These are phyloP conservation scores for Venturia carpophila DNA, from an alignment of 2,329 filamentous ascomycete genomes.

Conservation along the genomic window DNA sequence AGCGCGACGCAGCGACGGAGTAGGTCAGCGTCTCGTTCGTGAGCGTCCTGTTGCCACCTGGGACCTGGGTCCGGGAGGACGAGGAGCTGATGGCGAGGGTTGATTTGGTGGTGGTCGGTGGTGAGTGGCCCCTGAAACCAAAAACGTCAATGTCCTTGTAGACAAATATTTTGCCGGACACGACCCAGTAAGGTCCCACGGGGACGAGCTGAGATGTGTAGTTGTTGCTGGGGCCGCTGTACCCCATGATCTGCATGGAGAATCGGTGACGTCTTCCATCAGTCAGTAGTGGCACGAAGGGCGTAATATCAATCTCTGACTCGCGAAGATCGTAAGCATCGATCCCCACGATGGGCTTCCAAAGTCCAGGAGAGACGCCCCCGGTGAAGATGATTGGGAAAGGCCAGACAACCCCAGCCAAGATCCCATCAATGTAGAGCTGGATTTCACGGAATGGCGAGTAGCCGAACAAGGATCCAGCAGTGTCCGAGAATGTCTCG, in stretches of 20 bases:
- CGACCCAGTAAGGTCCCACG: conserved; percentile 62
- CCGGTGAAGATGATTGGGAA: conserved; percentile 79
- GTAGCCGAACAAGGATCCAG: conserved; percentile 55
- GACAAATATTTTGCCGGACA: conserved; percentile 68
- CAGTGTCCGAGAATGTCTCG: conserved; percentile 49
- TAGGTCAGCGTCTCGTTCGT: background rate
- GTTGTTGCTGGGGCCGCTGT: conserved; percentile 48
- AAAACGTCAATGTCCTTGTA: background rate
- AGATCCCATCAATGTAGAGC: conserved; percentile 60
- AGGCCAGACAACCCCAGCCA: conserved; percentile 73
- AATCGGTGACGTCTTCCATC: conserved; percentile 60
- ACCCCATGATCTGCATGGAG: conserved; percentile 57
- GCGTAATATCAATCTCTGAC: conserved; percentile 74
- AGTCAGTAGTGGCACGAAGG: conserved; percentile 62
- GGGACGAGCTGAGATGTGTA: background rate
- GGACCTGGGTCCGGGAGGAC: background rate
- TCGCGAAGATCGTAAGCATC: conserved; percentile 73
- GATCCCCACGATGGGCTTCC: conserved; percentile 69
- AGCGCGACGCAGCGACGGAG: conserved; percentile 3
- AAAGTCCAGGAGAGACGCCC: conserved; percentile 66
- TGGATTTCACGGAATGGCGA: conserved; percentile 74
- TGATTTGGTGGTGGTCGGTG: background rate
- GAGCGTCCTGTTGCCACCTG: background rate
- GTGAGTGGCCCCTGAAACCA: background rate
- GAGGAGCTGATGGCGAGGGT: conserved; percentile 4